phyloP scores from a whole-genome alignment of 1,139 yeast genomes.

The Eremothecium cymbalariae region DNA sequence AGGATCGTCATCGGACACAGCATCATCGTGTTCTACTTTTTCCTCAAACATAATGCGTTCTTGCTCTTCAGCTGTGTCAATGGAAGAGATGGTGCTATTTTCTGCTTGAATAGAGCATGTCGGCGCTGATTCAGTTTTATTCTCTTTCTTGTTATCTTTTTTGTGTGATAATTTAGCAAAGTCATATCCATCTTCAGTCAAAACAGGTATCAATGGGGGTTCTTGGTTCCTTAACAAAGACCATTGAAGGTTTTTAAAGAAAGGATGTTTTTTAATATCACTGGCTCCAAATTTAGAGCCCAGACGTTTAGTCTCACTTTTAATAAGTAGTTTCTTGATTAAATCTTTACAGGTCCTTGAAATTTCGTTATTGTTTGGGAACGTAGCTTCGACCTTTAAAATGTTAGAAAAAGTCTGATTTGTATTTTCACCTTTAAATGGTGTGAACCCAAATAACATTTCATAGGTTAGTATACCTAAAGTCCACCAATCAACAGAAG shows the following conservation, averaged over 20 bases:
- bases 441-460: constrained; percentile 92
- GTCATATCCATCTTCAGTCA: constrained; percentile 51
- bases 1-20: constrained; percentile 50
- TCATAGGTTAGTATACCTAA: constrained; percentile 85
- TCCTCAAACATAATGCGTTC: constrained; percentile 37
- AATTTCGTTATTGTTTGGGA: constrained; percentile 47
- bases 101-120: constrained; percentile 3
- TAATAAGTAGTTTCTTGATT: constrained; percentile 71
- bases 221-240: constrained; percentile 83
- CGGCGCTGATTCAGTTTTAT: constrained; percentile 6
- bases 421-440: constrained; percentile 85
- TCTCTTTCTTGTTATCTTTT: constrained; percentile 16
- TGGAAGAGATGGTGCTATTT: constrained; percentile 3
- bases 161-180: constrained; percentile 30
- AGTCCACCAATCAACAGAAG: constrained; percentile 99
- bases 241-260: constrained; percentile 90
- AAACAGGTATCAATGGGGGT: constrained; percentile 91
- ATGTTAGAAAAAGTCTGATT: constrained; percentile 85
- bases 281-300: constrained; percentile 94
- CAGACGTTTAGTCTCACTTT: constrained; percentile 79
- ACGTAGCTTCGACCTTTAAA: constrained; percentile 72
- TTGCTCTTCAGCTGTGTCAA: constrained; percentile 28
- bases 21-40: constrained; percentile 30
- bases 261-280: constrained; percentile 82
- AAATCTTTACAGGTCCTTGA: constrained; percentile 71